phyloP scores from a whole-genome alignment of 73 alveolate genomes.

The Symbiodinium natans region DNA sequence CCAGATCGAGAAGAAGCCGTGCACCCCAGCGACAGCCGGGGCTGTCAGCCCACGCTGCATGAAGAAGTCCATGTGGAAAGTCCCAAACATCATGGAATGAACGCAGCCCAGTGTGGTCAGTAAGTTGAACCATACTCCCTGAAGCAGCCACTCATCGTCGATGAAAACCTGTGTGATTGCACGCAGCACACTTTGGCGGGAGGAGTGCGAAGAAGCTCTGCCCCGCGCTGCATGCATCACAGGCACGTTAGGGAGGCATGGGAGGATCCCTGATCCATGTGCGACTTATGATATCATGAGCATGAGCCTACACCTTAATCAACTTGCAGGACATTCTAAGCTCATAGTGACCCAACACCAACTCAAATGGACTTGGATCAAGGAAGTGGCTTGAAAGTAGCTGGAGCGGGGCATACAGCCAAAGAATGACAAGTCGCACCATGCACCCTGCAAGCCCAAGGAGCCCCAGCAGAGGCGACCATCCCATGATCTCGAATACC shows the following conservation, averaged over 20 bases:
- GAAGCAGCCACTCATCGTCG: slow-evolving; percentile 86
- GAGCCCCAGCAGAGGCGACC: no score
- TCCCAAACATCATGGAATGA: slow-evolving; percentile 80
- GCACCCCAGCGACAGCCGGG: slow-evolving; percentile 81
- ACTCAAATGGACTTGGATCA: no score
- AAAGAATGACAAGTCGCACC: no score
- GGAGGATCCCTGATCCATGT: no score
- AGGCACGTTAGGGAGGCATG: neutral
- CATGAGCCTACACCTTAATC: no score
- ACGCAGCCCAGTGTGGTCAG: slow-evolving; percentile 91
- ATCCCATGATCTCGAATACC: no score
- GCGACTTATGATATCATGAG: no score
- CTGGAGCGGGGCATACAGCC: no score
- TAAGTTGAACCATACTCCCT: slow-evolving; percentile 76
- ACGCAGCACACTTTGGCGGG: neutral
- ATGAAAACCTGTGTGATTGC: slow-evolving; percentile 16
- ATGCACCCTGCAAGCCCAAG: no score
- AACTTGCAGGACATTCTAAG: no score
- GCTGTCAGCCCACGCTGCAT: slow-evolving; percentile 89
- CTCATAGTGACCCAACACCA: no score
- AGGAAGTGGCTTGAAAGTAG: no score
- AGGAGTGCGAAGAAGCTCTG: neutral
- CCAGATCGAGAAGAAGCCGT: slow-evolving; percentile 76
- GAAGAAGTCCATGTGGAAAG: slow-evolving; percentile 82
- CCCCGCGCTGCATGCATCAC: neutral